Evolutionary conservation across 2,329 filamentous ascomycete species (phyloP).

Genomic region (Hortaea sp.): DNA sequence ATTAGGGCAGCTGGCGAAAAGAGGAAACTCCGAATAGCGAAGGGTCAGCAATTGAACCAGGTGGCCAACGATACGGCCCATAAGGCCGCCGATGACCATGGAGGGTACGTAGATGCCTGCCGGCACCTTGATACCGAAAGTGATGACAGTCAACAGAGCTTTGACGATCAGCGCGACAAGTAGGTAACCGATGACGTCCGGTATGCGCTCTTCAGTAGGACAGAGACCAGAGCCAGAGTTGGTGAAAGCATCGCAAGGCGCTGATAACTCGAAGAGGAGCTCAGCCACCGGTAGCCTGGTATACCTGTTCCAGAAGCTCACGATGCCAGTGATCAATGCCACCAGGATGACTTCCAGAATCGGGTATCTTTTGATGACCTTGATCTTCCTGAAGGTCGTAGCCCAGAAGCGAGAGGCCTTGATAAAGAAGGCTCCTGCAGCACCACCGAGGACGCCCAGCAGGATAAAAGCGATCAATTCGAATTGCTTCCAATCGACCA

Average conservation of each 20-base stretch:
- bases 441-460: constrained; percentile 77
- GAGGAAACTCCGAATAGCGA: constrained; percentile 55
- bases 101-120: constrained; percentile 96
- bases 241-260: constrained; percentile 67
- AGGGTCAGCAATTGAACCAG: constrained; percentile 72
- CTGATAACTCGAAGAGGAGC: constrained; percentile 79
- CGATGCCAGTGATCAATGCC: constrained; percentile 69
- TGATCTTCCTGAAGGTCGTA: constrained; percentile 71
- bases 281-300: constrained; percentile 86
- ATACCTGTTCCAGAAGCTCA: constrained; percentile 89
- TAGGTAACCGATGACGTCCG: constrained; percentile 60
- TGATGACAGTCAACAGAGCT: constrained; percentile 75
- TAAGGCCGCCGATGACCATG: constrained; percentile 92
- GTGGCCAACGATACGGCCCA: constrained; percentile 83
- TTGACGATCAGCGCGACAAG: constrained; percentile 80
- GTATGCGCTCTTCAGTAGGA: constrained; percentile 66
- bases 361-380: constrained; percentile 70
- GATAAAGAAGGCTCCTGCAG: constrained; percentile 84
- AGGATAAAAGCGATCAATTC: constrained; percentile 77
- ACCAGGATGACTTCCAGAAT: constrained; percentile 82
- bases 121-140: constrained; percentile 92
- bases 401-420: constrained; percentile 91
- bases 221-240: constrained; percentile 67
- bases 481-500: constrained; percentile 87
- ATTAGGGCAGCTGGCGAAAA: constrained; percentile 64